phyloP scores from a whole-genome alignment of 768 basidiomycete species.

The Cystobasidium ongulense region DNA sequence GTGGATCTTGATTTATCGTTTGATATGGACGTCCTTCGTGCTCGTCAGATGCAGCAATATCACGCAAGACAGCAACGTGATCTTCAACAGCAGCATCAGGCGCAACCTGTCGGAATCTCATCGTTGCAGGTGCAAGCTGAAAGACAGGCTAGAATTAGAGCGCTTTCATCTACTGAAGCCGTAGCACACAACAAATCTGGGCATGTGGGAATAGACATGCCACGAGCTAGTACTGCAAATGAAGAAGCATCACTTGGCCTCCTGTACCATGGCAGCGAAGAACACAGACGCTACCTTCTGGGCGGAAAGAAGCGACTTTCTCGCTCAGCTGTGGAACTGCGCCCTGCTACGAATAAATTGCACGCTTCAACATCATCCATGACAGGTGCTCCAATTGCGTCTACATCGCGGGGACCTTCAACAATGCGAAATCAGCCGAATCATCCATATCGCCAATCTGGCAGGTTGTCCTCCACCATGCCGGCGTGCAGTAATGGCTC shows the following conservation, averaged over 20 bases:
- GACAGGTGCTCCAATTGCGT: neutral
- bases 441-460: neutral
- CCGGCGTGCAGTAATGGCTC: neutral
- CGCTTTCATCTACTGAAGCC: neutral
- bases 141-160: neutral
- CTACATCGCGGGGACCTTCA: neutral
- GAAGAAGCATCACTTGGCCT: neutral
- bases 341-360: neutral
- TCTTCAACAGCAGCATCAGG: neutral
- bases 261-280: neutral
- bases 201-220: conserved; percentile 24
- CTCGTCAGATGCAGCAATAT: conserved; percentile 7
- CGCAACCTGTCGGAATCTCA: neutral
- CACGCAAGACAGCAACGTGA: neutral
- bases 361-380: neutral
- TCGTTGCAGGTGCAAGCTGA: neutral
- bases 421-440: neutral
- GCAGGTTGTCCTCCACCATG: neutral
- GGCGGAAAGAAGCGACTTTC: conserved; percentile 26
- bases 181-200: neutral
- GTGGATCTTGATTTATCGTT: conserved; percentile 25
- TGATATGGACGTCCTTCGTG: conserved; percentile 18
- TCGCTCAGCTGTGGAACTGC: conserved; percentile 4
- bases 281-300: neutral
- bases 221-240: neutral